Evolutionary conservation across 2,329 filamentous ascomycete genomes (phyloP), one percentile per base, ranked within the genome.

Genomic region (Aspergillus bombycis): DNA sequence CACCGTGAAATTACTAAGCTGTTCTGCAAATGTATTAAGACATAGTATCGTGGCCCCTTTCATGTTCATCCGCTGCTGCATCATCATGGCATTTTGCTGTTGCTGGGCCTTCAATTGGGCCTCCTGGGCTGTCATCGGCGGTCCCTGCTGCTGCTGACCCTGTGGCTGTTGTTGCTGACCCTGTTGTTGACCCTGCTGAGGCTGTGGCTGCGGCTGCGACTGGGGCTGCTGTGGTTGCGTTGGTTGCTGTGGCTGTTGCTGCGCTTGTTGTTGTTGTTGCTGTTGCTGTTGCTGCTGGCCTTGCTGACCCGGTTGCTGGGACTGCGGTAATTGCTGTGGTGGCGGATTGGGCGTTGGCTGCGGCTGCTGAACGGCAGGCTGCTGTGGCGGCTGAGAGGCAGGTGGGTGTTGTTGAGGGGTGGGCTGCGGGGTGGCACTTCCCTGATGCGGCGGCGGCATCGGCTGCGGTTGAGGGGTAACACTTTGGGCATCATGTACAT

Each of bases 1-100:
- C 88, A 78, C 86, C 79, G 73, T 90, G 69, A 83, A 87, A 53
- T 74, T 78, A 63, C 84, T 84, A 21, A 89, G 75, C 54, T 84
- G 79, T 67, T 89, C 85, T 11, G 84, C 83, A 67, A 88, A 88
- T 53, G 80, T 80, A 66, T 87, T 78, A 45, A 89, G 73, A 66
- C 81, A 82, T 63, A 88, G 67, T 12, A 87, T 83, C 26, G 82
- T 81, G 23, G 79, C 73, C 30, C 80, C 81, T 62, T 77, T 79
- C 59, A 78, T 73, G 19, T 66, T 69, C 71, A 76, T 68, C 57
- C 72, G 71, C 41, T 78, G 76, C 71, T 80, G 76, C 71, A 81
- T 76, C 69, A 80, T 73, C 26, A 73, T 64, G 28, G 75, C 73
- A 58, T 67, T 75, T 45, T 81, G 77, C 19, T 78, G 77, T 50